Base-by-base conservation (phyloP, 2,329 filamentous ascomycete genomes). In the Xylaria multiplex region DNA sequence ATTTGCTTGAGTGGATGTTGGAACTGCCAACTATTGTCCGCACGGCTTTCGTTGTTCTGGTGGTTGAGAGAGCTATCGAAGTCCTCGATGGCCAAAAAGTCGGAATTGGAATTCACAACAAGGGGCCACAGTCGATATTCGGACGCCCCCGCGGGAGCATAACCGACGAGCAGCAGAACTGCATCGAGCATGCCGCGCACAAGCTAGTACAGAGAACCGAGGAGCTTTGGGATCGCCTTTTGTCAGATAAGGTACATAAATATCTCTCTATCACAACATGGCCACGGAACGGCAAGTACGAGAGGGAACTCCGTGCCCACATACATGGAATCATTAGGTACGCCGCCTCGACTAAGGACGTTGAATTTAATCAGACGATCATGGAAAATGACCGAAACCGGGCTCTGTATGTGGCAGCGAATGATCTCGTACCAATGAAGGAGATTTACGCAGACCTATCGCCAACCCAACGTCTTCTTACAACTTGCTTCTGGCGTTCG, bases 11-110 rank as follows among this genome's bases (percentile, higher is more conserved):
- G 5, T 82, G 82, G 68, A 76, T 76, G 2, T 71, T 88, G 6
- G 68, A 83, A 64, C 78, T 83, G 9, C 73, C 78, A 0, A 74
- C 79, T 13, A 72, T 88, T 1, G 78, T 83, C 0, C 81, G 81
- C 37, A 73, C 78, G 22, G 80, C 88, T 0, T 91, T 90, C 69
- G 80, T 83, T 11, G 83, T 90, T 30, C 80, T 91, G 4, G 88
- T 91, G 24, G 87, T 85, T 19, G 89, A 92, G 72, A 81, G 85
- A 58, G 88, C 65, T 24, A 3, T 64, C 2, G 59, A 66, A 19
- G 53, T 57, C 30, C 50, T 56, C 14, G 27, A 16, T 14, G 37
- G 16, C 5, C 14, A 52, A 19, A 37, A 7, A 16, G 43, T 14
- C 6, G 24, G 42, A 7, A 37, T 14, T 3, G 24, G 42, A 7